Conservation (phyloP, 495 filamentous ascomycete species). For the Penicillium coffeae region DNA sequence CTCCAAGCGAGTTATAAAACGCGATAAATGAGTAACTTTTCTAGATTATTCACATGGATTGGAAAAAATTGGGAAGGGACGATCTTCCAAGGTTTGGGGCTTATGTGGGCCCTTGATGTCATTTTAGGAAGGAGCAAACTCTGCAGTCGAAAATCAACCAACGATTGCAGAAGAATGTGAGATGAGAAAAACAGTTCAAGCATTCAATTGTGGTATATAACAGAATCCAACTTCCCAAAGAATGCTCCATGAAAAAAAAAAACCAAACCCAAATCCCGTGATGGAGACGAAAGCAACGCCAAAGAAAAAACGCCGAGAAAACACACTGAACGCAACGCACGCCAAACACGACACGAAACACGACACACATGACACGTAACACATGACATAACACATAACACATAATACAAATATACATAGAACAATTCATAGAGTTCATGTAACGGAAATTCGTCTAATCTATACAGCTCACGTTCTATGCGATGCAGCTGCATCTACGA, state of each 20-base stretch:
- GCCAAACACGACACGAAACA: slow-evolving; percentile 27
- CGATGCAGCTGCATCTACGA: slow-evolving; percentile 31
- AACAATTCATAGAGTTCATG: slow-evolving; percentile 36
- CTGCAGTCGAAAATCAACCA: background rate
- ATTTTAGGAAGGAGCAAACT: background rate
- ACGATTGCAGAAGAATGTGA: background rate
- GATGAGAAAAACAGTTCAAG: background rate
- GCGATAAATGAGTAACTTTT: too few species aligned
- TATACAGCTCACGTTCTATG: slow-evolving; percentile 33
- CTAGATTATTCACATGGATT: background rate
- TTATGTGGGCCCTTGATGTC: background rate
- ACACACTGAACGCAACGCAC: slow-evolving; percentile 21
- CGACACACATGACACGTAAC: slow-evolving; percentile 28
- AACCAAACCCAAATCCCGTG: slow-evolving; percentile 3
- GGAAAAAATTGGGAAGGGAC: too few species aligned
- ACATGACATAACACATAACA: slow-evolving; percentile 22
- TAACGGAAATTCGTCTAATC: slow-evolving; percentile 45
- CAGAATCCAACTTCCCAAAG: background rate
- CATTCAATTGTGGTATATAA: background rate
- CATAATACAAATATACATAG: slow-evolving; percentile 34
- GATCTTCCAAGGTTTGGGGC: too few species aligned
- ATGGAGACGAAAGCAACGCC: slow-evolving; percentile 6
- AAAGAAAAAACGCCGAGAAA: slow-evolving; percentile 15
- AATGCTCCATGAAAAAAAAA: slow-evolving; percentile 1
- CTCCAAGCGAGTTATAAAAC: too few species aligned